Evolutionary conservation across 495 filamentous ascomycete species (phyloP).

Genomic region (Hyphodiscus hymeniophilus): DNA sequence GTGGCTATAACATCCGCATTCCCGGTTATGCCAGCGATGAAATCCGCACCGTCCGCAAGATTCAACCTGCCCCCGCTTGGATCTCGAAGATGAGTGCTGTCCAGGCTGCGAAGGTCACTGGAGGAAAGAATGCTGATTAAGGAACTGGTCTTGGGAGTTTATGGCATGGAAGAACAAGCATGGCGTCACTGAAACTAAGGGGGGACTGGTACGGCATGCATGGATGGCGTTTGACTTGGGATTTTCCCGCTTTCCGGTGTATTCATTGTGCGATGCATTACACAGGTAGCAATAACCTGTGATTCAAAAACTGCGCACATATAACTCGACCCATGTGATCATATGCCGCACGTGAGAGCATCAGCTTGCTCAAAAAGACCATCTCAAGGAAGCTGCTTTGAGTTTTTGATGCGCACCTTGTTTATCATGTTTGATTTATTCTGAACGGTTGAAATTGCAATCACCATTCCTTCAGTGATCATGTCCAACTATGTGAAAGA

Average conservation of each 20-base stretch:
- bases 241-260: too few species aligned
- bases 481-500: not conserved
- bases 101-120: constrained; percentile 77
- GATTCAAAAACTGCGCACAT: too few species aligned
- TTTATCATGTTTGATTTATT: too few species aligned
- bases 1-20: constrained; percentile 96
- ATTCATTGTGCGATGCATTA: too few species aligned
- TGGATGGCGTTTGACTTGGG: not conserved
- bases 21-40: constrained; percentile 93
- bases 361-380: too few species aligned
- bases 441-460: too few species aligned
- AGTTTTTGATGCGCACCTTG: too few species aligned
- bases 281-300: too few species aligned
- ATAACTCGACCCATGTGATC: too few species aligned
- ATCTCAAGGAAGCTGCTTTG: too few species aligned
- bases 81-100: constrained; percentile 94
- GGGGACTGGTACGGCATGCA: constrained; percentile 3
- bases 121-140: constrained; percentile 43
- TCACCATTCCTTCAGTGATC: too few species aligned
- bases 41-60: constrained; percentile 84
- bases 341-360: too few species aligned
- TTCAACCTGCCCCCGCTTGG: constrained; percentile 78
- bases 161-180: not conserved
- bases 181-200: constrained; percentile 1
- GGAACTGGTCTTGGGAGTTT: not conserved